Conservation (phyloP, 78 protist species). For the Dictyostelium capitatum region DNA sequence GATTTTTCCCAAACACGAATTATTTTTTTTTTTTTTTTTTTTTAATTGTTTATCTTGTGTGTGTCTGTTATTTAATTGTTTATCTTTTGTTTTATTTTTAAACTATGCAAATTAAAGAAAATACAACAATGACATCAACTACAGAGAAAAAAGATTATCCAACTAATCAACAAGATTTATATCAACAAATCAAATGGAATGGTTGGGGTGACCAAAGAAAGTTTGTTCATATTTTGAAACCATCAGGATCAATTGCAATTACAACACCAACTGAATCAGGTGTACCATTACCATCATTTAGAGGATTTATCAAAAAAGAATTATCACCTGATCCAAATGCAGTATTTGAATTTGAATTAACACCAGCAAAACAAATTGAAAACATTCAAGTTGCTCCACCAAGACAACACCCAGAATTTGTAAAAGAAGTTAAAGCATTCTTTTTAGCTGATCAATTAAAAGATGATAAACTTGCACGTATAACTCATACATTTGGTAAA, state of each 20-base stretch:
- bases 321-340: background rate
- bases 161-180: constrained; percentile 33
- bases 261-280: constrained; percentile 45
- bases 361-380: constrained; percentile 49
- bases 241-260: constrained; percentile 52
- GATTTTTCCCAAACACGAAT: too few species aligned
- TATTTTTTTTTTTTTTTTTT: background rate
- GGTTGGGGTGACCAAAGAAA: constrained; percentile 82
- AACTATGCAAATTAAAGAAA: background rate
- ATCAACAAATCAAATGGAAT: constrained; percentile 76
- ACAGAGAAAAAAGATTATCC: constrained; percentile 54
- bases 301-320: constrained; percentile 43
- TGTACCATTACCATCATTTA: constrained; percentile 62
- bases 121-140: background rate
- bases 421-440: constrained; percentile 44
- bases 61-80: background rate
- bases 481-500: constrained; percentile 73
- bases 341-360: constrained; percentile 11
- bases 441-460: constrained; percentile 51
- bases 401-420: constrained; percentile 43
- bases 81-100: background rate
- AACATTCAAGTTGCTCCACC: constrained; percentile 36
- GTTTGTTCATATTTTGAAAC: constrained; percentile 28
- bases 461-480: constrained; percentile 66
- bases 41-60: background rate